Percentiles rank a stretch among this genome's conserved stretches.
These are phyloP conservation scores for Monilinia laxa DNA, from an alignment of 2,329 filamentous ascomycete genomes.

Conservation along the genomic window DNA sequence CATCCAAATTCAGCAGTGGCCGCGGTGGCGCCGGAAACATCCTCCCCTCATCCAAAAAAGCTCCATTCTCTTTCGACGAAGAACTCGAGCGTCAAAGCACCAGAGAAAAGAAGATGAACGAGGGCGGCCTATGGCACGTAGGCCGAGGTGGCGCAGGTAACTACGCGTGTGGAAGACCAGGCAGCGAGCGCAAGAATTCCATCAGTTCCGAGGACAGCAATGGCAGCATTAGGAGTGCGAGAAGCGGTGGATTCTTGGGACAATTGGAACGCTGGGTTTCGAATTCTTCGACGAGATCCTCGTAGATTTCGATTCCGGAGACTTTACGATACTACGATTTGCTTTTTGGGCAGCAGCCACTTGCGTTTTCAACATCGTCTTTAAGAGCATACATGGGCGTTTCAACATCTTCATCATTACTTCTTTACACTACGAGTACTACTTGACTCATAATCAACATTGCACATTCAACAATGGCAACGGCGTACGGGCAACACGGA, in stretches of 20 bases:
- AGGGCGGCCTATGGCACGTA: constrained; percentile 35
- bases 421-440: background rate
- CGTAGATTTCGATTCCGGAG: background rate
- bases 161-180: constrained; percentile 12
- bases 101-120: constrained; percentile 35
- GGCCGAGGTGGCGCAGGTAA: constrained; percentile 40
- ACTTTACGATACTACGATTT: background rate
- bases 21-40: constrained; percentile 41
- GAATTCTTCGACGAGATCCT: background rate
- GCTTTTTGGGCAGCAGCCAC: background rate
- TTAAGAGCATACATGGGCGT: constrained; percentile 1
- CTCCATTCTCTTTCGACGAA: constrained; percentile 40
- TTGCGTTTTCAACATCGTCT: background rate
- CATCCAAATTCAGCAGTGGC: constrained; percentile 36
- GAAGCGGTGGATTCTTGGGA: constrained; percentile 14
- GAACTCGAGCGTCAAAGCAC: constrained; percentile 37
- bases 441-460: background rate
- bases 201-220: background rate
- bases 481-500: constrained; percentile 4
- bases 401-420: background rate
- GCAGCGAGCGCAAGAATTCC: constrained; percentile 17
- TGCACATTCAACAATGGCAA: background rate
- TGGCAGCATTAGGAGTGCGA: constrained; percentile 10
- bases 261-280: constrained; percentile 6
- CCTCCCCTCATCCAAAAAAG: constrained; percentile 32